A percentile compares a stretch with the other conserved stretches of the same genome.
These are phyloP conservation scores for Russula earlei DNA, from an alignment of 768 basidiomycete genomes.

Conservation along the genomic window DNA sequence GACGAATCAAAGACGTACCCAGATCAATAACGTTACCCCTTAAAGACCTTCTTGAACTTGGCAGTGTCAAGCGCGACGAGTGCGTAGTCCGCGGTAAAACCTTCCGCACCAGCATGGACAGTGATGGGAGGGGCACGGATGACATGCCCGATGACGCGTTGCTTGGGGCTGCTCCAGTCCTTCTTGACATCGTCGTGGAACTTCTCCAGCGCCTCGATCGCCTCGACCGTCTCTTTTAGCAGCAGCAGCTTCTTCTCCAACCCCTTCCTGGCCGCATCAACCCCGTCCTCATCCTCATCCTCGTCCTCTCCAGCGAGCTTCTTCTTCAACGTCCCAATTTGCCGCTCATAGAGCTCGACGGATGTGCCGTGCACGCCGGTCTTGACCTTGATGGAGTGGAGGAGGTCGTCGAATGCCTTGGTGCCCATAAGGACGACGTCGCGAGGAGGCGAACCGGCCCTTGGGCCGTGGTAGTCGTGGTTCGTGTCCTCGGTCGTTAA, in stretches of 20 bases:
- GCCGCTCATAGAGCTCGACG: slow-evolving; percentile 20
- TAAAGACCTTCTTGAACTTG: slow-evolving; percentile 25
- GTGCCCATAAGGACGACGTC: slow-evolving; percentile 29
- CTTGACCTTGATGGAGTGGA: slow-evolving; percentile 26
- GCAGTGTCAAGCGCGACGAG: slow-evolving; percentile 22
- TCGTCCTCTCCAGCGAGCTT: slow-evolving; percentile 21
- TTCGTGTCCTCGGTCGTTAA: slow-evolving; percentile 22
- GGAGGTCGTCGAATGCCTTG: slow-evolving; percentile 23
- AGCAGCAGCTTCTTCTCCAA: slow-evolving; percentile 19
- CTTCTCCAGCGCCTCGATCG: slow-evolving; percentile 22
- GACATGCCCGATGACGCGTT: slow-evolving; percentile 24
- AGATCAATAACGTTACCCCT: slow-evolving; percentile 30
- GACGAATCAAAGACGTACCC: slow-evolving; percentile 27
- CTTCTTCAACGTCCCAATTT: slow-evolving; percentile 21
- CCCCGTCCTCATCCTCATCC: slow-evolving; percentile 10
- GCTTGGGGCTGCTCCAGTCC: slow-evolving; percentile 18
- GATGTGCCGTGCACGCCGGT: slow-evolving; percentile 21
- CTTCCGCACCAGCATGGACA: slow-evolving; percentile 17
- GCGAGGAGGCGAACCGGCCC: slow-evolving; percentile 22
- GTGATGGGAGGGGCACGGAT: slow-evolving; percentile 23
- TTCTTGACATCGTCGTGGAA: slow-evolving; percentile 21
- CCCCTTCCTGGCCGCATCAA: background rate
- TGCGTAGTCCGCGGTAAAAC: slow-evolving; percentile 27
- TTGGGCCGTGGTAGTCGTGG: slow-evolving; percentile 25
- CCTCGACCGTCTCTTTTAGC: slow-evolving; percentile 17